These are phyloP conservation scores for Yarrowia divulgata DNA, from an alignment of 805 yeast genomes.

Conservation along the genomic window DNA sequence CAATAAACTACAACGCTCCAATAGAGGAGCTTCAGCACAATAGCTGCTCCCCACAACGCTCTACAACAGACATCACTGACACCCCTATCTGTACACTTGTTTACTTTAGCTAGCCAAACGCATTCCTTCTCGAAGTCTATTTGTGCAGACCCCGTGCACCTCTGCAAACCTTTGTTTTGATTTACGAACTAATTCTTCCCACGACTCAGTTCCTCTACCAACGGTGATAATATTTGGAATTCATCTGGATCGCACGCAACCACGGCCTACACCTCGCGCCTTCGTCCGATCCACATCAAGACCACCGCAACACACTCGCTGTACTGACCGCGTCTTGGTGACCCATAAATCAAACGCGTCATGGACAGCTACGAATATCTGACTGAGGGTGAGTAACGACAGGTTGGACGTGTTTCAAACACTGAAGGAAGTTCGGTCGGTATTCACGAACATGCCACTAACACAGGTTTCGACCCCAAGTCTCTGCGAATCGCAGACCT, in stretches of 20 bases:
- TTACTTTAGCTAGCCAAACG: background rate
- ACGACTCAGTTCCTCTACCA: slow-evolving; percentile 11
- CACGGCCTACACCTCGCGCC: background rate
- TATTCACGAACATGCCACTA: slow-evolving; percentile 14
- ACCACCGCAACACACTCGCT: background rate
- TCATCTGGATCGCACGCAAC: slow-evolving; percentile 22
- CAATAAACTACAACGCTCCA: too few relatives aligned
- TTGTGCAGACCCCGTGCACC: slow-evolving; percentile 34
- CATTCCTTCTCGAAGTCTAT: slow-evolving; percentile 24
- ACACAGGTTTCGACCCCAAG: slow-evolving; percentile 69
- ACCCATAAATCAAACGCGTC: slow-evolving; percentile 17
- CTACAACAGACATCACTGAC: background rate
- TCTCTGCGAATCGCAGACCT: slow-evolving; percentile 72
- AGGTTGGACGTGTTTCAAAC: background rate
- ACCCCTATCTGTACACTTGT: background rate
- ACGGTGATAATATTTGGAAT: background rate
- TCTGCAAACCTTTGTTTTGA: slow-evolving; percentile 37
- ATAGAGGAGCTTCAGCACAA: too few relatives aligned
- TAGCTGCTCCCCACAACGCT: too few relatives aligned
- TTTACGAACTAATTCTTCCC: slow-evolving; percentile 34
- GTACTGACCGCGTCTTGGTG: background rate
- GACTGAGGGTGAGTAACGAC: slow-evolving; percentile 31
- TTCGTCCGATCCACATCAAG: background rate
- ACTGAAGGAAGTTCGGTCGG: slow-evolving; percentile 2
- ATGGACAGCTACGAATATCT: slow-evolving; percentile 38